phyloP scores from a whole-genome alignment of 169 alveolate genomes.

The Perkinsus olseni region DNA sequence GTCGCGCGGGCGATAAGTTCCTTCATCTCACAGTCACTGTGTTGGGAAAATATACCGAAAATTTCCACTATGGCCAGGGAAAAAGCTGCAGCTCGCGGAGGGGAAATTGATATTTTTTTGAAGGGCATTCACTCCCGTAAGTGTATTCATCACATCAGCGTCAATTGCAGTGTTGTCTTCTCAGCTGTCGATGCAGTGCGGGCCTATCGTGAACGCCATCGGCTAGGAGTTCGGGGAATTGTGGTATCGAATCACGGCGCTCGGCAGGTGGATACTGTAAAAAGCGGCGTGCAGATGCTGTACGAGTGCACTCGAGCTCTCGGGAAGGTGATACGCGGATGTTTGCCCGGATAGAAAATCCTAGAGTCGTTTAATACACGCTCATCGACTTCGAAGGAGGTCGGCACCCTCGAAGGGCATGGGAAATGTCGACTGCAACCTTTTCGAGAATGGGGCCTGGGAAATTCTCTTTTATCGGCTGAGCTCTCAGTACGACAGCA shows the following conservation, averaged over 20 bases:
- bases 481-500: too few species aligned
- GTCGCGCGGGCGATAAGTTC: not conserved
- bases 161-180: not conserved
- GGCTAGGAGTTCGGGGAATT: slow-evolving; percentile 9
- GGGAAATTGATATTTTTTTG: not conserved
- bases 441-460: too few species aligned
- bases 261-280: slow-evolving; percentile 28
- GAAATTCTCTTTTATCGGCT: too few species aligned
- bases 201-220: not conserved
- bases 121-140: not conserved
- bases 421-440: too few species aligned
- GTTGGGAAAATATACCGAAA: not conserved
- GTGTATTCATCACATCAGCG: not conserved
- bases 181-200: not conserved
- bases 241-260: slow-evolving; percentile 43
- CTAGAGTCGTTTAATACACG: too few species aligned
- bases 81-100: not conserved
- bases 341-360: too few species aligned
- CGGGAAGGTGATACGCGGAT: not conserved
- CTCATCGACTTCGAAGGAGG: too few species aligned
- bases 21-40: not conserved
- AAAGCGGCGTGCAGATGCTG: not conserved
- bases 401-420: too few species aligned
- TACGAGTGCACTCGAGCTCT: not conserved
- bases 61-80: not conserved